Evolutionary conservation across 2,329 filamentous ascomycete genomes (phyloP).

Genomic region (Byssoonygena ceratinophila): DNA sequence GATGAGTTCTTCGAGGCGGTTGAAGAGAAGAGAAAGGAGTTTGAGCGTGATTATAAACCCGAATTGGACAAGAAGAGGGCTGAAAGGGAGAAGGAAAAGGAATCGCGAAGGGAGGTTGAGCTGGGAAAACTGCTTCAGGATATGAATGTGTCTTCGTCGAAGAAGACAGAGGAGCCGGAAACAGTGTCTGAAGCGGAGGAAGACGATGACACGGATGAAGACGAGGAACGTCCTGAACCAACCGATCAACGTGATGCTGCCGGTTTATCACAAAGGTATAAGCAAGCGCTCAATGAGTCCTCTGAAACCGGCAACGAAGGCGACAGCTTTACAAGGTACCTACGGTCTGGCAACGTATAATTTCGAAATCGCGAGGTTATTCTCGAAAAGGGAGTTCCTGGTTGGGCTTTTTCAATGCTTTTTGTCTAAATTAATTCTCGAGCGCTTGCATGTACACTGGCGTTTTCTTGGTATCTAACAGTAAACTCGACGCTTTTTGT

Average conservation of each 20-base stretch:
- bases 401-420: neutral
- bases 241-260: constrained; percentile 39
- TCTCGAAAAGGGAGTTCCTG: neutral
- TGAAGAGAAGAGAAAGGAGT: constrained; percentile 75
- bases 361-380: neutral
- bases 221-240: constrained; percentile 48
- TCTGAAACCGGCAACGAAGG: constrained; percentile 32
- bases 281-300: constrained; percentile 58
- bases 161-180: constrained; percentile 29
- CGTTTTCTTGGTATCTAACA: constrained; percentile 3
- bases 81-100: constrained; percentile 66
- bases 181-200: constrained; percentile 43
- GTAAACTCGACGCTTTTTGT: too few relatives aligned
- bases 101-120: constrained; percentile 63
- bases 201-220: constrained; percentile 35
- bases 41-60: constrained; percentile 79
- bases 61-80: constrained; percentile 71
- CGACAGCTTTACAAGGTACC: constrained; percentile 43
- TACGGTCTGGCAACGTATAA: constrained; percentile 32
- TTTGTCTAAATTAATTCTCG: neutral
- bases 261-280: constrained; percentile 64
- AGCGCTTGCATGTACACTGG: constrained; percentile 12
- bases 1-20: constrained; percentile 91
- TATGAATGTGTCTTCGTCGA: constrained; percentile 53
- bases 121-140: constrained; percentile 90